A percentile compares a stretch with the other conserved stretches of the same genome.
Evolutionary conservation across 2,329 filamentous ascomycete species (phyloP).

Genomic region (Aspergillus sp.): DNA sequence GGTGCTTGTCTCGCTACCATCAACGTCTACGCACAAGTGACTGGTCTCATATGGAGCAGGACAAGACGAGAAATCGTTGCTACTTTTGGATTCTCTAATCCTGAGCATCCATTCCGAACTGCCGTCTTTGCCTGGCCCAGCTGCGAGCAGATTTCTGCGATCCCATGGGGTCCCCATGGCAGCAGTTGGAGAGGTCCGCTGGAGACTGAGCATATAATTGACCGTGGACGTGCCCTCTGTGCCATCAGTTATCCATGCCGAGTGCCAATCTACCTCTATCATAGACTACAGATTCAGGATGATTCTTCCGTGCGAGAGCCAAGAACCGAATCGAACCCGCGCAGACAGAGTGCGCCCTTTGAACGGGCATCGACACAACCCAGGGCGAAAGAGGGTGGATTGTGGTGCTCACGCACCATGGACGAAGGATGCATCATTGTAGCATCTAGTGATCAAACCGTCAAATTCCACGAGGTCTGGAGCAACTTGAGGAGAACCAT

Average conservation of each 20-base stretch:
- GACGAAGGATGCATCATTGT: conserved; percentile 85
- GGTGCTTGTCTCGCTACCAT: conserved; percentile 86
- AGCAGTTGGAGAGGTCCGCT: conserved; percentile 25
- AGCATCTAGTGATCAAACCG: conserved; percentile 83
- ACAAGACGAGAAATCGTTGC: conserved; percentile 84
- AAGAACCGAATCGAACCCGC: conserved; percentile 3
- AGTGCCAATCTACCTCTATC: conserved; percentile 37
- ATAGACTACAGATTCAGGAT: conserved; percentile 10
- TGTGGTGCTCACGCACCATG: conserved; percentile 54
- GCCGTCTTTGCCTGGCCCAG: conserved; percentile 94
- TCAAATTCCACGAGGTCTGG: conserved; percentile 97
- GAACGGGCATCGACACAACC: conserved; percentile 25
- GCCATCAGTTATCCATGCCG: conserved; percentile 80
- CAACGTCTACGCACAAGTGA: conserved; percentile 89
- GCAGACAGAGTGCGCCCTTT: conserved; percentile 3
- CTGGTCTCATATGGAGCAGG: conserved; percentile 84
- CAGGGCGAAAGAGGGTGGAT: conserved; percentile 50
- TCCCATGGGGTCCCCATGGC: conserved; percentile 71
- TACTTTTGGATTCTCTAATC: conserved; percentile 90
- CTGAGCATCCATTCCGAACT: conserved; percentile 83
- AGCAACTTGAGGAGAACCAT: conserved; percentile 58
- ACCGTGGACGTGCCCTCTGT: conserved; percentile 64
- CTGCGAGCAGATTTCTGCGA: conserved; percentile 78
- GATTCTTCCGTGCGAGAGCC: conserved; percentile 12
- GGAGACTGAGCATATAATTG: conserved; percentile 22